A percentile compares a stretch with the other conserved stretches of the same genome.
Evolutionary conservation across 371 early-diverging fungal genomes (phyloP).

Genomic region (Syncephalastrum monosporum): DNA sequence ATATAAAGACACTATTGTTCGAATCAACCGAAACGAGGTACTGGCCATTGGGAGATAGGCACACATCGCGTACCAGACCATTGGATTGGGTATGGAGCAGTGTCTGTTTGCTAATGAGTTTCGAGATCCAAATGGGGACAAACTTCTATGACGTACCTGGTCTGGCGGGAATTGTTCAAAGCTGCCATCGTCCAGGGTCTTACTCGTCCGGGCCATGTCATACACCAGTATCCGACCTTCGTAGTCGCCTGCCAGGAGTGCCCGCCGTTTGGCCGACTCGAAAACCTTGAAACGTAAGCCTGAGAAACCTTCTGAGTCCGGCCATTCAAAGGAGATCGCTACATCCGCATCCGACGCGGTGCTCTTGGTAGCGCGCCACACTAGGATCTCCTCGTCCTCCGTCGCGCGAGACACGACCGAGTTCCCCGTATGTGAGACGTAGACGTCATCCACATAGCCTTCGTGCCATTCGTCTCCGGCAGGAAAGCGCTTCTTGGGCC

Average conservation of each 20-base stretch:
- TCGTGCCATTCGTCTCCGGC: constrained; percentile 61
- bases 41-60: constrained; percentile 27
- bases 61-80: constrained; percentile 37
- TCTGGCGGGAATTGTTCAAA: constrained; percentile 28
- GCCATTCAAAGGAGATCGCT: constrained; percentile 34
- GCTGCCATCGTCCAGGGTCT: constrained; percentile 30
- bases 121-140: not conserved
- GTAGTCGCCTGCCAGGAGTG: constrained; percentile 41
- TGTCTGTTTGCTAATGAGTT: constrained; percentile 17
- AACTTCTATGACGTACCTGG: constrained; percentile 11
- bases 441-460: constrained; percentile 56
- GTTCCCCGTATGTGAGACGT: constrained; percentile 7
- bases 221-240: constrained; percentile 40
- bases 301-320: constrained; percentile 25
- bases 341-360: constrained; percentile 39
- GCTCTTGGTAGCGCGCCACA: constrained; percentile 40
- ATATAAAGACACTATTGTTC: constrained; percentile 36
- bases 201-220: constrained; percentile 34
- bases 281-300: constrained; percentile 37
- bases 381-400: constrained; percentile 36
- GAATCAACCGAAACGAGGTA: constrained; percentile 39
- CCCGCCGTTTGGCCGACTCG: constrained; percentile 30
- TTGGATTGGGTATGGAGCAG: constrained; percentile 31
- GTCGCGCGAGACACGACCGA: constrained; percentile 37
- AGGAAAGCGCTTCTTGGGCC: constrained; percentile 35